Conservation (phyloP, 345 rosid species). For the Mallotus nudiflorus region DNA sequence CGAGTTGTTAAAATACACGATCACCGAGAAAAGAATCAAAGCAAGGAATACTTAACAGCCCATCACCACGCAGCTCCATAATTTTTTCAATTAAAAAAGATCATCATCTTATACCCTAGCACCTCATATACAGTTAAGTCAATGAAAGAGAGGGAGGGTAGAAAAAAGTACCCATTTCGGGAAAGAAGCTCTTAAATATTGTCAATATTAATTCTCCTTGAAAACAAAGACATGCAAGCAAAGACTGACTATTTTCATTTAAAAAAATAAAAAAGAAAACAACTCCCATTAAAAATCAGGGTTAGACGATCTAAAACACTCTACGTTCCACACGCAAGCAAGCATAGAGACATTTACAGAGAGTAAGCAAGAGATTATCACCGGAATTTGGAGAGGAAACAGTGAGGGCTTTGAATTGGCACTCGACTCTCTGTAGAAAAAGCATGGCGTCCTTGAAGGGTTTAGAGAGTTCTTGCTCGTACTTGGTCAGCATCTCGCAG, state of each 20-base stretch:
- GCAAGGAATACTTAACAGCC: slow-evolving; percentile 11
- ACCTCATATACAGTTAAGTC: slow-evolving; percentile 19
- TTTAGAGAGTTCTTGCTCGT: slow-evolving; percentile 91
- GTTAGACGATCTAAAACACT: background rate
- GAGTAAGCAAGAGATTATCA: slow-evolving; percentile 27
- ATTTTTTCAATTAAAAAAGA: background rate
- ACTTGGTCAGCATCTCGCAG: slow-evolving; percentile 94
- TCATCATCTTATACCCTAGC: slow-evolving; percentile 17
- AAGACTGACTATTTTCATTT: slow-evolving; percentile 9
- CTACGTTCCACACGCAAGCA: too few relatives aligned
- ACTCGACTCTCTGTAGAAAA: slow-evolving; percentile 78
- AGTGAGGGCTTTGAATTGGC: slow-evolving; percentile 79
- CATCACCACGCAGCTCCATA: background rate
- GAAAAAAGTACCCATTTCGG: slow-evolving; percentile 1
- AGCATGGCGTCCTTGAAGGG: slow-evolving; percentile 96
- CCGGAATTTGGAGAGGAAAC: slow-evolving; percentile 63
- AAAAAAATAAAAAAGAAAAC: background rate
- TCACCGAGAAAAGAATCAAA: slow-evolving; percentile 28
- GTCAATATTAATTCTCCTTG: slow-evolving; percentile 14
- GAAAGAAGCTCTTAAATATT: slow-evolving; percentile 9
- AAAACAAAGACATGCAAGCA: slow-evolving; percentile 30
- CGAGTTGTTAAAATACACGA: slow-evolving; percentile 13
- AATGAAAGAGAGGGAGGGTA: background rate
- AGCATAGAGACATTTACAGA: background rate
- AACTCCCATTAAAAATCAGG: background rate